Conservation (phyloP, 768 basidiomycete species). For the Astraeus odoratus region DNA sequence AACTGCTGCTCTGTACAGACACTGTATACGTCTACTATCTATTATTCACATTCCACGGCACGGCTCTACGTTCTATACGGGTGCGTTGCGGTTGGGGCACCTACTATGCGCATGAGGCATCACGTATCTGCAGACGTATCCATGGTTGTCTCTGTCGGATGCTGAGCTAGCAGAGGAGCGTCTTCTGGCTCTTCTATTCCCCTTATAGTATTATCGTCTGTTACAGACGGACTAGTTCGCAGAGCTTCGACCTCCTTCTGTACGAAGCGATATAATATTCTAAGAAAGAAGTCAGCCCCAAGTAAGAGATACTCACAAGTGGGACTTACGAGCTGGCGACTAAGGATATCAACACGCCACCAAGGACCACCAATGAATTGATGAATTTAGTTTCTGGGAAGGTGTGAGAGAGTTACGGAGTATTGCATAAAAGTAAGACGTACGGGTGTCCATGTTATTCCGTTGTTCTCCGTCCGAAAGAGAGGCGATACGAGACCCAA, state of each 20-base stretch:
- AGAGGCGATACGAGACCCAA: conserved; percentile 67
- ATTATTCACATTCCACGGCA: not conserved
- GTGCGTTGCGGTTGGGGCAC: not conserved
- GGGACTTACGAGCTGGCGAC: conserved; percentile 59
- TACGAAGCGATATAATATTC: conserved; percentile 61
- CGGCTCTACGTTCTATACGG: not conserved
- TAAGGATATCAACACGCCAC: conserved; percentile 51
- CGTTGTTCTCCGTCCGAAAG: conserved; percentile 74
- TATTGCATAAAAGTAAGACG: conserved; percentile 9
- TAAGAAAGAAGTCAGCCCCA: conserved; percentile 23
- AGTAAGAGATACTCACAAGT: conserved; percentile 4
- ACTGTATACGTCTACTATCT: conserved; percentile 1
- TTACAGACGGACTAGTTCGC: conserved; percentile 39
- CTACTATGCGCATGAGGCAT: too few relatives aligned
- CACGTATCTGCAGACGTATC: not conserved
- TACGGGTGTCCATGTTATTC: conserved; percentile 70
- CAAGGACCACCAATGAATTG: conserved; percentile 51
- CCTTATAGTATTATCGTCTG: conserved; percentile 52
- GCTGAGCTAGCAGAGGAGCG: conserved; percentile 38
- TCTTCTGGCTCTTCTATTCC: conserved; percentile 53
- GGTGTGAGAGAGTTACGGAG: conserved; percentile 8
- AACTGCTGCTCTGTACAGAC: conserved; percentile 6
- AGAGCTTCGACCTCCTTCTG: conserved; percentile 53
- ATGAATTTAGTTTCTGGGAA: conserved; percentile 54
- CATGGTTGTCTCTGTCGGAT: conserved; percentile 1